Conservation (phyloP, 768 basidiomycete species). For the Chiua virens region DNA sequence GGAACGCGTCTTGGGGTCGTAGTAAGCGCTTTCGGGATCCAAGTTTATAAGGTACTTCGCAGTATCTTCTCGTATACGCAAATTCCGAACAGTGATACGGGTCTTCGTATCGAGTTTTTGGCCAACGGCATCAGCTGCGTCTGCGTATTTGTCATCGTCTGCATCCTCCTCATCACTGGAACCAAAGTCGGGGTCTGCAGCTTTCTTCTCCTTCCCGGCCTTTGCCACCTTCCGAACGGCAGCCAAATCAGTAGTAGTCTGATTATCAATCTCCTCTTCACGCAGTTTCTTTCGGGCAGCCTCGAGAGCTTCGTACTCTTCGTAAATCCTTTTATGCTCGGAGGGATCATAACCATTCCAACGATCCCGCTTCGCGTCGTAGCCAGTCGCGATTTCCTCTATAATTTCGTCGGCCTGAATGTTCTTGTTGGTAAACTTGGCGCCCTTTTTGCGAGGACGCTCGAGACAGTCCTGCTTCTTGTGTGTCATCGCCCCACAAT, state of each 20-base stretch:
- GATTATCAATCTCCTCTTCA: constrained; percentile 98
- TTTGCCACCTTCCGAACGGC: constrained; percentile 95
- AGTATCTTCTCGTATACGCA: constrained; percentile 98
- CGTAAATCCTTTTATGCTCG: constrained; percentile 83
- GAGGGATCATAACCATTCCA: constrained; percentile 98
- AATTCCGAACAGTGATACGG: constrained; percentile 94
- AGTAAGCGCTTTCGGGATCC: constrained; percentile 94
- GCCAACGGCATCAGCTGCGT: constrained; percentile 95
- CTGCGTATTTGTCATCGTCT: constrained; percentile 98
- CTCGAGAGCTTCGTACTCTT: constrained; percentile 93
- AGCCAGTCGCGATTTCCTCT: constrained; percentile 74
- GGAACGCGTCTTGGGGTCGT: constrained; percentile 98
- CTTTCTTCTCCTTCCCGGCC: constrained; percentile 71
- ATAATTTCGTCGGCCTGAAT: constrained; percentile 91
- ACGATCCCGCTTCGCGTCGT: constrained; percentile 93
- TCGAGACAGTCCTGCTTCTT: constrained; percentile 90
- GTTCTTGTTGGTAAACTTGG: constrained; percentile 86
- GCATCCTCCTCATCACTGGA: constrained; percentile 95
- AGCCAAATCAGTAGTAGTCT: constrained; percentile 88
- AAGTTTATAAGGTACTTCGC: constrained; percentile 98
- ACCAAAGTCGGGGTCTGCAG: constrained; percentile 88
- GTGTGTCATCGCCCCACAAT: constrained; percentile 97
- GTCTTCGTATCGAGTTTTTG: constrained; percentile 99
- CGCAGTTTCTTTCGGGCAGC: constrained; percentile 84
- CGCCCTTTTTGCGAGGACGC: constrained; percentile 93